phyloP scores from a whole-genome alignment of 257 asterid genomes.

The Schizonepeta tenuifolia region DNA sequence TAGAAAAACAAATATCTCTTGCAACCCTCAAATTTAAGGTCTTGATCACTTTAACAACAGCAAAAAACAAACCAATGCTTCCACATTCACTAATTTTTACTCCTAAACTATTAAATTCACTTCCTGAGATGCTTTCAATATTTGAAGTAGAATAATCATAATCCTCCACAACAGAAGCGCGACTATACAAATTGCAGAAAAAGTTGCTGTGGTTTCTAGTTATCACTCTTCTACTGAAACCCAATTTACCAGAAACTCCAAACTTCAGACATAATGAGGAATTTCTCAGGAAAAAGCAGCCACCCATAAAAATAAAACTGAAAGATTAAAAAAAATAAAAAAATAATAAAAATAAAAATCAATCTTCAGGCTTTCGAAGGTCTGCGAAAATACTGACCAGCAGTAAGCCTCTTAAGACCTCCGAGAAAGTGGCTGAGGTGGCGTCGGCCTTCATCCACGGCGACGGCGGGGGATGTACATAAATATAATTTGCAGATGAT shows the following conservation, averaged over 20 bases:
- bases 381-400: constrained; percentile 28
- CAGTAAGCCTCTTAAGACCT: constrained; percentile 9
- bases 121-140: constrained; percentile 33
- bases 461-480: constrained; percentile 16
- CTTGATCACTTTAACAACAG: constrained; percentile 60
- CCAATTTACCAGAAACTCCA: constrained; percentile 32
- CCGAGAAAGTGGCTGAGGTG: background rate
- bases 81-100: constrained; percentile 25
- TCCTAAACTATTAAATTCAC: constrained; percentile 35
- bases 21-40: constrained; percentile 57
- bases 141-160: constrained; percentile 39
- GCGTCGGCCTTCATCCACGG: constrained; percentile 19
- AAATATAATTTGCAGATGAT: too few relatives aligned
- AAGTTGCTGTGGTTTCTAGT: constrained; percentile 31
- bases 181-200: constrained; percentile 39
- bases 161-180: constrained; percentile 49
- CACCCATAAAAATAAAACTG: constrained; percentile 46
- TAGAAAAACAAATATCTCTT: constrained; percentile 40
- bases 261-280: constrained; percentile 32
- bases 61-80: constrained; percentile 36
- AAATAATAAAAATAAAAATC: constrained; percentile 36
- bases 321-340: too few relatives aligned
- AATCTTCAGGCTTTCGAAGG: constrained; percentile 23
- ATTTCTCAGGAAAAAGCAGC: constrained; percentile 42
- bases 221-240: constrained; percentile 27